phyloP scores from a whole-genome alignment of 1,284 basidiomycete species.

The Vanrija humicola region DNA sequence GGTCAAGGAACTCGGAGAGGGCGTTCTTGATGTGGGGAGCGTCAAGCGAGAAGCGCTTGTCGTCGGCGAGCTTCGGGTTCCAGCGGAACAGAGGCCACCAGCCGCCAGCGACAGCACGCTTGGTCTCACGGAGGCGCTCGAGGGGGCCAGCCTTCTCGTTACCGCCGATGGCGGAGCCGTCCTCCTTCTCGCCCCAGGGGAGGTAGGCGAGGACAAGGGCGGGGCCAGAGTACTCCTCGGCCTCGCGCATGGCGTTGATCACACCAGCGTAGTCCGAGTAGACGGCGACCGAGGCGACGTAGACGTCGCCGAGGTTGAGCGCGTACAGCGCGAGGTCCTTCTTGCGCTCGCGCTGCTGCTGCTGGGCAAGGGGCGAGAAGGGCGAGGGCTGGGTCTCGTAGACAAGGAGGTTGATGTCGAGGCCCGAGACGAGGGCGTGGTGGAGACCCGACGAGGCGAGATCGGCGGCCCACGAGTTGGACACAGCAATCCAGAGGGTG shows the following conservation, averaged over 20 bases:
- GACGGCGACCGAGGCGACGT: conserved; percentile 90
- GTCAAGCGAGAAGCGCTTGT: conserved; percentile 83
- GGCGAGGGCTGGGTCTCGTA: conserved; percentile 83
- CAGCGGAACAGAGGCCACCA: conserved; percentile 99
- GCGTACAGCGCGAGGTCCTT: conserved; percentile 95
- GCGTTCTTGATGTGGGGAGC: conserved; percentile 92
- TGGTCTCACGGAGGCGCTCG: conserved; percentile 92
- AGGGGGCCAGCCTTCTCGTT: conserved; percentile 66
- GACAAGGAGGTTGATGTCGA: conserved; percentile 92
- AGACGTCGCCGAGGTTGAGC: conserved; percentile 97
- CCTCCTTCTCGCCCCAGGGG: conserved; percentile 63
- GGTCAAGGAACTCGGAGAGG: conserved; percentile 89
- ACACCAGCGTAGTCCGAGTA: conserved; percentile 96
- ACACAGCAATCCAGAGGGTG: conserved; percentile 94
- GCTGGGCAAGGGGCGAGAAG: conserved; percentile 55
- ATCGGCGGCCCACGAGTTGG: conserved; percentile 96
- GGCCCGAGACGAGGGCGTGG: conserved; percentile 83
- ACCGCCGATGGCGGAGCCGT: conserved; percentile 65
- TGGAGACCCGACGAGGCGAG: conserved; percentile 94
- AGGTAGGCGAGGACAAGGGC: conserved; percentile 92
- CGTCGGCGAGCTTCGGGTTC: conserved; percentile 83
- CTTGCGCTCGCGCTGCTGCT: conserved; percentile 57
- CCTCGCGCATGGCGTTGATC: conserved; percentile 86
- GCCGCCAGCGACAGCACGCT: conserved; percentile 90
- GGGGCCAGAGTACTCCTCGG: conserved; percentile 84